Conservation (phyloP, 495 filamentous ascomycete genomes). For the Hypoxylon subgilvum region DNA sequence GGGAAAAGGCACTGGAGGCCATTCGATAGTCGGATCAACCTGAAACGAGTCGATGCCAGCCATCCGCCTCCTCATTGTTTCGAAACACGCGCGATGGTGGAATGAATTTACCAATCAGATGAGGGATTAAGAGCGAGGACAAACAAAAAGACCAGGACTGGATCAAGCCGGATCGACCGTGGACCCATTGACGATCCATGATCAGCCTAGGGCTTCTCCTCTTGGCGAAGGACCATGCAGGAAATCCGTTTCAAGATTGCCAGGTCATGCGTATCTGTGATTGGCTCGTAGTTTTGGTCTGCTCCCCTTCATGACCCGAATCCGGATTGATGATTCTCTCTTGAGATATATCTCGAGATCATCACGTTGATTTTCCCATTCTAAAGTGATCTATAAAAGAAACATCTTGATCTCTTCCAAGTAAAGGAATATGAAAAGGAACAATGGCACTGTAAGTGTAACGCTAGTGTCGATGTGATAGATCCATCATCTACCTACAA, state of each 20-base stretch:
- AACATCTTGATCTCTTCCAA: no score
- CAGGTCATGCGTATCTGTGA: slow-evolving; percentile 19
- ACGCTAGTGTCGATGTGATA: slow-evolving; percentile 18
- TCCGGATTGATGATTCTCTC: slow-evolving; percentile 17
- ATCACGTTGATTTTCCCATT: no score
- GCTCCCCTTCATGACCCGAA: slow-evolving; percentile 9
- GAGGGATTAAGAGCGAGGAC: slow-evolving; percentile 13
- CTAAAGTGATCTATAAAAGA: background rate
- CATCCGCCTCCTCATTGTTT: slow-evolving; percentile 42
- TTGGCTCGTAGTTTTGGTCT: slow-evolving; percentile 27
- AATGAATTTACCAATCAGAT: slow-evolving; percentile 40
- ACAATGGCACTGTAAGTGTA: background rate
- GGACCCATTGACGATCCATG: slow-evolving; percentile 38
- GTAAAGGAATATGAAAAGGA: background rate
- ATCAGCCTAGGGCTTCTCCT: slow-evolving; percentile 28
- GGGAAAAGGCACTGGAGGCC: slow-evolving; percentile 27
- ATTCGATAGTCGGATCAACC: slow-evolving; percentile 42
- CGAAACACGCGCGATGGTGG: slow-evolving; percentile 46
- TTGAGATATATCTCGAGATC: slow-evolving; percentile 11
- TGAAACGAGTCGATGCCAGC: slow-evolving; percentile 45
- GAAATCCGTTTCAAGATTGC: slow-evolving; percentile 40
- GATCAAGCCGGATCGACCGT: slow-evolving; percentile 34
- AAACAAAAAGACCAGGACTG: slow-evolving; percentile 28
- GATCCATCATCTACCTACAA: slow-evolving; percentile 22
- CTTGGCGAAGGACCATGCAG: slow-evolving; percentile 39